Conservation (phyloP, 192 early-diverging fungal species). For the Gonapodya sp. region DNA sequence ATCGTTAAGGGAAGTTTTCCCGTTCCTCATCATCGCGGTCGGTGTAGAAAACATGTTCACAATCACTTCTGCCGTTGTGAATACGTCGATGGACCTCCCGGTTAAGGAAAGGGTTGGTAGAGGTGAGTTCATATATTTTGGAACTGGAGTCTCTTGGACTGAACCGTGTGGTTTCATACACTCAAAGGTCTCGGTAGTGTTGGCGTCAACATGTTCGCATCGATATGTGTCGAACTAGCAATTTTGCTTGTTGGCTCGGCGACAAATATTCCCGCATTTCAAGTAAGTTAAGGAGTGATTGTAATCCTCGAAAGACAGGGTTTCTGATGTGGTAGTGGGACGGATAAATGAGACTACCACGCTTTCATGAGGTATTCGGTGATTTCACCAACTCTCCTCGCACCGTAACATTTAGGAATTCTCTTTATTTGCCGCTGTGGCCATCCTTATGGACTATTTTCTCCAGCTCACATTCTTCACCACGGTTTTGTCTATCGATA, state of each 20-base stretch:
- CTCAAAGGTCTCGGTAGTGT: slow-evolving; percentile 52
- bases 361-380: not conserved
- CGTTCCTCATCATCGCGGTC: slow-evolving; percentile 59
- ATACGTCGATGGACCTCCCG: slow-evolving; percentile 55
- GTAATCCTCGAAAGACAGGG: not conserved
- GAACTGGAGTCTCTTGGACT: too few species aligned
- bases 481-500: slow-evolving; percentile 71
- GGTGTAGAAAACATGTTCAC: slow-evolving; percentile 69
- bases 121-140: too few species aligned
- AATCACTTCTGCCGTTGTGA: slow-evolving; percentile 60
- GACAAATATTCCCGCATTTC: slow-evolving; percentile 47
- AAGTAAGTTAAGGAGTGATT: slow-evolving; percentile 19
- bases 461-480: slow-evolving; percentile 72
- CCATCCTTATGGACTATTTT: slow-evolving; percentile 66
- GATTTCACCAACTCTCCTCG: not conserved
- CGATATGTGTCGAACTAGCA: slow-evolving; percentile 41
- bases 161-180: too few species aligned
- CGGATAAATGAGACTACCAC: slow-evolving; percentile 11
- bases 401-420: slow-evolving; percentile 46
- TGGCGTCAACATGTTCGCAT: slow-evolving; percentile 53
- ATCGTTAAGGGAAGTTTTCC: slow-evolving; percentile 48
- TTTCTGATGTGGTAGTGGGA: too few species aligned
- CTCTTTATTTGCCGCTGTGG: slow-evolving; percentile 54
- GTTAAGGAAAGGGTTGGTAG: slow-evolving; percentile 62
- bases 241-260: slow-evolving; percentile 45